phyloP scores from a whole-genome alignment of 257 asterid genomes.

The Solanum habrochaites region DNA sequence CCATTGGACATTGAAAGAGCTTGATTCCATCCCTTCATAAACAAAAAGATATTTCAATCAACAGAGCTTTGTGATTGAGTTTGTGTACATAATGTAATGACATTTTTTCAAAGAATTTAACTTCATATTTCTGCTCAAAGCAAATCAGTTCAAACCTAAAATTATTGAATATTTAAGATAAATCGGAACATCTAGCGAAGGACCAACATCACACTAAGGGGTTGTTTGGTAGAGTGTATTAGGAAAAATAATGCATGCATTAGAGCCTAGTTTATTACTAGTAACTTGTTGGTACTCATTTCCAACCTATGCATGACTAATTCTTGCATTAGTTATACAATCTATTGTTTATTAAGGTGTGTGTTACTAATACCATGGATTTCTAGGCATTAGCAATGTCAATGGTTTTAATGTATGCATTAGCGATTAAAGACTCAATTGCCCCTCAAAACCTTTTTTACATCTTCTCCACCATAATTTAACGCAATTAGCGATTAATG shows the following conservation, averaged over 20 bases:
- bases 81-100: background rate
- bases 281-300: background rate
- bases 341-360: background rate
- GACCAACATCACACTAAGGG: background rate
- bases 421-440: background rate
- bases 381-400: background rate
- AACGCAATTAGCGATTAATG: too few species aligned
- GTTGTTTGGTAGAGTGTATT: background rate
- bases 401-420: background rate
- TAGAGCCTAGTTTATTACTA: background rate
- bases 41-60: slow-evolving; percentile 6
- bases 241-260: background rate
- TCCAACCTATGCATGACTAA: background rate
- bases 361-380: background rate
- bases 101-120: background rate
- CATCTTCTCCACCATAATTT: background rate
- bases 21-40: slow-evolving; percentile 73
- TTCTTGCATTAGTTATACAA: background rate
- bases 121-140: background rate
- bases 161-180: background rate
- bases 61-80: background rate
- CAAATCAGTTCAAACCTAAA: background rate
- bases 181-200: background rate
- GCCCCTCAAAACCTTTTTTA: background rate
- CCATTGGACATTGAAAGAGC: slow-evolving; percentile 59